These are phyloP conservation scores for Canavalia ensiformis DNA, from an alignment of 306 rosid genomes.

Conservation along the genomic window DNA sequence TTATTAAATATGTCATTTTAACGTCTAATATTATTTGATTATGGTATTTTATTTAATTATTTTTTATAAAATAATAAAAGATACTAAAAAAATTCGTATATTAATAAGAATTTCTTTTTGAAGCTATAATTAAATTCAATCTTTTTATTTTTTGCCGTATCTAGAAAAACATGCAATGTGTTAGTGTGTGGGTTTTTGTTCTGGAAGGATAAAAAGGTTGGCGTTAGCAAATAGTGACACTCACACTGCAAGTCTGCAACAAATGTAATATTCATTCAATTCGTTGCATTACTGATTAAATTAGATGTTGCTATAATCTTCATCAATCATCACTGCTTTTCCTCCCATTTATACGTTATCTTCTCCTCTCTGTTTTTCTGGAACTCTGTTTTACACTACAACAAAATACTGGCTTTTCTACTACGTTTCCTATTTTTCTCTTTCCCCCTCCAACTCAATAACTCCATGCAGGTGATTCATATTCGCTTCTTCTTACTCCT, in stretches of 20 bases:
- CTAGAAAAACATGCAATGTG: background rate
- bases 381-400: background rate
- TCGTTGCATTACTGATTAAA: background rate
- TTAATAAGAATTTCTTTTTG: too few relatives aligned
- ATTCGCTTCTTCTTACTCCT: slow-evolving; percentile 17
- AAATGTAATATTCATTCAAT: background rate
- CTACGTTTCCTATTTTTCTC: slow-evolving; percentile 23
- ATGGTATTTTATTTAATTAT: too few relatives aligned
- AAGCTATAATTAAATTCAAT: too few relatives aligned
- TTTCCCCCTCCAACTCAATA: background rate
- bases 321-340: background rate
- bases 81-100: too few relatives aligned
- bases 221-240: background rate
- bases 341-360: background rate
- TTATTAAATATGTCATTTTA: too few relatives aligned
- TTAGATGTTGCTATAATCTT: background rate
- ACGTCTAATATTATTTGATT: too few relatives aligned
- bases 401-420: slow-evolving; percentile 5
- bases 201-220: background rate
- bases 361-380: background rate
- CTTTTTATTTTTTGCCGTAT: too few relatives aligned
- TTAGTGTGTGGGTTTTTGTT: background rate
- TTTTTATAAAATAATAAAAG: too few relatives aligned
- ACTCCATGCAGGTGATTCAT: slow-evolving; percentile 28
- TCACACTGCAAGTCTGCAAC: background rate